Percentiles rank a stretch among this genome's conserved stretches.
Conservation (phyloP, 2,329 filamentous ascomycete species). For the Celoporthe dispersa region DNA sequence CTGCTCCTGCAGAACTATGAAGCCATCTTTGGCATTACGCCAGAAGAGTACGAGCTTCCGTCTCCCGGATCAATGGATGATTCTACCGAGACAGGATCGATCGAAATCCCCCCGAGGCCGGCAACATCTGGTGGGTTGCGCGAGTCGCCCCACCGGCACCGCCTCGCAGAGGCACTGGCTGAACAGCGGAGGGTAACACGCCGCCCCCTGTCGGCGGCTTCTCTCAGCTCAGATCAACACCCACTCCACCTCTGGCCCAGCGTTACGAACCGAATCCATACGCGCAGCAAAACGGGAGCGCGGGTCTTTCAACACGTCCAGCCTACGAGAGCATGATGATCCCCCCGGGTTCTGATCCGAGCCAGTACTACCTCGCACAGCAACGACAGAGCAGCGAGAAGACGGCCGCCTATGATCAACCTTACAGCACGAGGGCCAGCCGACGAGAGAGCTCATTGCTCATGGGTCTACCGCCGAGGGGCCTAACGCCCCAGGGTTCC, state of each 20-base stretch:
- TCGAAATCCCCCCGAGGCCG: conserved; percentile 44
- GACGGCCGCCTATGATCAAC: conserved; percentile 41
- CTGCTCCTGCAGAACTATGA: conserved; percentile 91
- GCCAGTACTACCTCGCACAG: conserved; percentile 35
- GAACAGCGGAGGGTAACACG: conserved; percentile 48
- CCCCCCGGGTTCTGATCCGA: conserved; percentile 42
- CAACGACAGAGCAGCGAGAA: conserved; percentile 36
- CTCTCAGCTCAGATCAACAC: conserved; percentile 40
- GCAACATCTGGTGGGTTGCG: conserved; percentile 50
- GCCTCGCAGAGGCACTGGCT: conserved; percentile 48
- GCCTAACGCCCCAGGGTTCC: conserved; percentile 54
- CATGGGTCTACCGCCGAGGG: conserved; percentile 51
- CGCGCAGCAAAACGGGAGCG: conserved; percentile 40
- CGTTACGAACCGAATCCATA: conserved; percentile 51
- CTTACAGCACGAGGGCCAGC: conserved; percentile 46
- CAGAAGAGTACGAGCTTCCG: conserved; percentile 66
- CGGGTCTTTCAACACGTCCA: conserved; percentile 42
- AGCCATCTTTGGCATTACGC: conserved; percentile 76
- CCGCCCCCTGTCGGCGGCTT: conserved; percentile 47
- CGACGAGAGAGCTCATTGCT: conserved; percentile 67
- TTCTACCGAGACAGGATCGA: conserved; percentile 27
- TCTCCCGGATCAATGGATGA: conserved; percentile 46
- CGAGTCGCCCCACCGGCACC: conserved; percentile 57
- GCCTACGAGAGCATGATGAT: conserved; percentile 51
- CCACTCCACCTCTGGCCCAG: conserved; percentile 50